Evolutionary conservation across 2,329 filamentous ascomycete genomes (phyloP).

Genomic region (Talaromyces albobiverticillius): DNA sequence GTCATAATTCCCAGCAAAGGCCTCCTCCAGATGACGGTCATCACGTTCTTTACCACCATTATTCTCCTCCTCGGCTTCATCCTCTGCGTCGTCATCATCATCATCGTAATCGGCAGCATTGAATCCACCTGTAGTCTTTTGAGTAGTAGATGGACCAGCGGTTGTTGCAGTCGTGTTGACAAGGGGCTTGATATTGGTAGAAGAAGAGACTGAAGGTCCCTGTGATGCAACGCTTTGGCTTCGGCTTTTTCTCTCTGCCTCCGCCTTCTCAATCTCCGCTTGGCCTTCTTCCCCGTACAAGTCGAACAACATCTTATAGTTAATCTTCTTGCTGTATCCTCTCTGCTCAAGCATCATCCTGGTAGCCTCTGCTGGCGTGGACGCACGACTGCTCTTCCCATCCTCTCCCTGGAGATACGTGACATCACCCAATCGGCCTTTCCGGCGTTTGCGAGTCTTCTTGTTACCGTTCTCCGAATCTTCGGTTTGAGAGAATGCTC

Average conservation of each 20-base stretch:
- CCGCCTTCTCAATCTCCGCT: constrained; percentile 26
- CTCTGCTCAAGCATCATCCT: constrained; percentile 65
- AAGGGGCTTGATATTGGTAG: constrained; percentile 5
- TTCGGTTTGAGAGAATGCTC: constrained; percentile 59
- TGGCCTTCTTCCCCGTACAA: constrained; percentile 38
- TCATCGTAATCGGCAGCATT: constrained; percentile 24
- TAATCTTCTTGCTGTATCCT: constrained; percentile 71
- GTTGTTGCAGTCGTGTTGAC: constrained; percentile 16
- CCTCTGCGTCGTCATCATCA: constrained; percentile 20
- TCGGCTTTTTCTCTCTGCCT: constrained; percentile 28
- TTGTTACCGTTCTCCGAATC: constrained; percentile 28
- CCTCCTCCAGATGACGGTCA: constrained; percentile 30
- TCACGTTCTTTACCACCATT: constrained; percentile 32
- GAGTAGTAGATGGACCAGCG: constrained; percentile 17
- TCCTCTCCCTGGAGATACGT: constrained; percentile 54
- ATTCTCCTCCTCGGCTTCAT: constrained; percentile 16
- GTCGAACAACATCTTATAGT: constrained; percentile 53
- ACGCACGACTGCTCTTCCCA: constrained; percentile 63
- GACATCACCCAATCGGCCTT: constrained; percentile 46
- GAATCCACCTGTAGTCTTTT: neutral
- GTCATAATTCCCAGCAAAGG: constrained; percentile 37
- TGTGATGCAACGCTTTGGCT: constrained; percentile 32
- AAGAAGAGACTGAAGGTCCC: neutral
- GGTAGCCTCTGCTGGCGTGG: constrained; percentile 67
- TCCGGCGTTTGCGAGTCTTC: constrained; percentile 51